Evolutionary conservation across 352 stramenopile genomes (phyloP).

Genomic region (Pythium aquatile): DNA sequence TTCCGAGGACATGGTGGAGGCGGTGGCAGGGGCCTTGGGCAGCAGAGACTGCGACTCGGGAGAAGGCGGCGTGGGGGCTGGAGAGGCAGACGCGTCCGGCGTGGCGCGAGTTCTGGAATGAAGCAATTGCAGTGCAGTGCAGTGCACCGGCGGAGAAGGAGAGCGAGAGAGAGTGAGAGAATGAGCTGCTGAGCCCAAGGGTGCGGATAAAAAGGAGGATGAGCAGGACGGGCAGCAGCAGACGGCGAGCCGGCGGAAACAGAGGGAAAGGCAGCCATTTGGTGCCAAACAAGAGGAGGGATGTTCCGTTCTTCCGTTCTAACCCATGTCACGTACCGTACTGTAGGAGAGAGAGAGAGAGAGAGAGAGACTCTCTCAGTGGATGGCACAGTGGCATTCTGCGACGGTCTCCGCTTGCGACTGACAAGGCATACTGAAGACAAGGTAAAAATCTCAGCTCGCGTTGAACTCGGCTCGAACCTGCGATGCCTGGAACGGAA

Average conservation of each 20-base stretch:
- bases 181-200: background rate
- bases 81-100: background rate
- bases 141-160: background rate
- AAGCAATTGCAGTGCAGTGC: background rate
- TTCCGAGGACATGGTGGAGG: slow-evolving; percentile 18
- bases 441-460: background rate
- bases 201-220: background rate
- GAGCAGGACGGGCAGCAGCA: background rate
- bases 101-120: slow-evolving; percentile 19
- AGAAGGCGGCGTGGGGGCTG: background rate
- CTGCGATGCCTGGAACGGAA: background rate
- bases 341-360: background rate
- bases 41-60: slow-evolving; percentile 1
- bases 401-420: no score
- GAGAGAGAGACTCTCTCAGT: background rate
- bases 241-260: slow-evolving; percentile 8
- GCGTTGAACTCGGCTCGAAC: background rate
- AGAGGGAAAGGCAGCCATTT: slow-evolving; percentile 10
- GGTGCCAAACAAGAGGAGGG: background rate
- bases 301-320: slow-evolving; percentile 1
- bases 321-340: background rate
- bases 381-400: background rate
- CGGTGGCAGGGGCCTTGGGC: background rate
- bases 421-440: background rate
- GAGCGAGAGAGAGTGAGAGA: background rate